Conservation (phyloP, 2,329 filamentous ascomycete species). For the Fusarium praegraminearum region DNA sequence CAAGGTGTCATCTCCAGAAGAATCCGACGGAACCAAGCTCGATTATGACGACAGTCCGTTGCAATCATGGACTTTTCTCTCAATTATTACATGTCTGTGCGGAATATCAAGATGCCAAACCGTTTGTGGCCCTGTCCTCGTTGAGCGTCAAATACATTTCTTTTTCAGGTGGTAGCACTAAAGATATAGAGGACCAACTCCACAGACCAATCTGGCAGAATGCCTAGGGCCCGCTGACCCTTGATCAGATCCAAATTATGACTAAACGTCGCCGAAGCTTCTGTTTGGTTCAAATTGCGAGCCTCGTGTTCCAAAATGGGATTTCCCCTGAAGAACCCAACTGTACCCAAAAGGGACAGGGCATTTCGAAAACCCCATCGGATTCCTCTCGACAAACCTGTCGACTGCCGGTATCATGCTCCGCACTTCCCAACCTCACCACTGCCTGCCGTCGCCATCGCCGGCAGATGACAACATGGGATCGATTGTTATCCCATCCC, state of each 20-base stretch:
- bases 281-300: constrained; percentile 43
- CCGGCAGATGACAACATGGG: constrained; percentile 6
- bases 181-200: constrained; percentile 20
- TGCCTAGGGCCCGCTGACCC: constrained; percentile 28
- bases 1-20: constrained; percentile 7
- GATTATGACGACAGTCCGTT: neutral
- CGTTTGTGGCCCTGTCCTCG: neutral
- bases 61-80: neutral
- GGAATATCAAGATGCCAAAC: neutral
- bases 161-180: neutral
- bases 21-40: constrained; percentile 11
- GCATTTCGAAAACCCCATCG: constrained; percentile 35
- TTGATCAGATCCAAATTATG: constrained; percentile 42
- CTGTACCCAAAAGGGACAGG: constrained; percentile 22
- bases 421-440: constrained; percentile 24
- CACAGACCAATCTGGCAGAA: neutral
- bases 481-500: neutral
- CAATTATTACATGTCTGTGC: neutral
- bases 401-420: neutral
- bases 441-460: constrained; percentile 4
- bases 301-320: constrained; percentile 53
- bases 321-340: constrained; percentile 29
- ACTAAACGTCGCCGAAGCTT: constrained; percentile 31
- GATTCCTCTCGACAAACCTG: constrained; percentile 1
- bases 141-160: neutral